Evolutionary conservation across 225 moss, liverwort and hornwort species (phyloP).

Genomic region (Antitrichia curtipendula): DNA sequence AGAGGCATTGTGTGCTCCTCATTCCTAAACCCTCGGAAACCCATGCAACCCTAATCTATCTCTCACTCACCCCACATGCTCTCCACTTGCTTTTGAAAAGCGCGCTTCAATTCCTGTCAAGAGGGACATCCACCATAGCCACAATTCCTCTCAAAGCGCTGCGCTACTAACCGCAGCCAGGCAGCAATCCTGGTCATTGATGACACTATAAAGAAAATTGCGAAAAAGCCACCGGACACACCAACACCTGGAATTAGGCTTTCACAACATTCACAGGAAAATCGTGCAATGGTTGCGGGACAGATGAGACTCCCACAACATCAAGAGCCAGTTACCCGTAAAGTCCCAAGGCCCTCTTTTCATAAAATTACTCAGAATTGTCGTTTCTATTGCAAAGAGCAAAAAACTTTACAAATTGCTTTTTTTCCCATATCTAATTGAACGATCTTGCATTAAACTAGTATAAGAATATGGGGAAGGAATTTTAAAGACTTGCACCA

Average conservation of each 20-base stretch:
- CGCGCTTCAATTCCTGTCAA: neutral
- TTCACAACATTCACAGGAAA: neutral
- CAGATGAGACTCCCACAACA: neutral
- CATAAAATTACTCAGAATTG: rapidly evolving
- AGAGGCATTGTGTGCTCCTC: neutral
- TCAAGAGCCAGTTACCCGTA: too few species aligned
- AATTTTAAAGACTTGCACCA: neutral
- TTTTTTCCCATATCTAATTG: neutral
- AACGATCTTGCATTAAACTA: neutral
- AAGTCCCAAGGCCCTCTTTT: neutral
- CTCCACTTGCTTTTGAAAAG: neutral
- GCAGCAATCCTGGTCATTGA: neutral
- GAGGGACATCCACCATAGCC: neutral
- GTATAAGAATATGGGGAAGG: neutral
- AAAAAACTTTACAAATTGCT: neutral
- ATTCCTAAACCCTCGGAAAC: neutral
- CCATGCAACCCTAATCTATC: neutral
- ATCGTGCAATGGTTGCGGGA: neutral
- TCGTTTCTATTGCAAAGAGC: too few species aligned
- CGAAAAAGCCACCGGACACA: neutral
- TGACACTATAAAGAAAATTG: neutral
- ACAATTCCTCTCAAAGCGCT: neutral
- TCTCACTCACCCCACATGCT: neutral
- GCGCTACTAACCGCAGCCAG: neutral
- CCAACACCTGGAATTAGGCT: neutral